Percentiles rank a stretch among this genome's conserved stretches.
phyloP scores from a whole-genome alignment of 305 asterid genomes.

The Plantago lanceolata region DNA sequence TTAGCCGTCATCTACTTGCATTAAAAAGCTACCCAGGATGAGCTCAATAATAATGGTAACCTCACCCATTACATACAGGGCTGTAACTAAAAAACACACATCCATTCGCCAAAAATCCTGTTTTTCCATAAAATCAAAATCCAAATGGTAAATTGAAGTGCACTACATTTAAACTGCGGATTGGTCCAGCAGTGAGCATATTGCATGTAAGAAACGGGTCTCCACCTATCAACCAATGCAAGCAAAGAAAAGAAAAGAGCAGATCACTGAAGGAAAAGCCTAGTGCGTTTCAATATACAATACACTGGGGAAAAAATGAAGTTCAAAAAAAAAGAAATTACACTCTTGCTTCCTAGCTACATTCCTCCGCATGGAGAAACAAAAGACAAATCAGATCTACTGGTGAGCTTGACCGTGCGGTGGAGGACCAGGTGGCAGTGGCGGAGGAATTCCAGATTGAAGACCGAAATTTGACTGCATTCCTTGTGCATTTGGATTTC shows the following conservation, averaged over 20 bases:
- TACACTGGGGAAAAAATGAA: constrained; percentile 17
- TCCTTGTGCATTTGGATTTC: constrained; percentile 65
- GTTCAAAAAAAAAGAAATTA: neutral
- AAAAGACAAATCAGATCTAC: constrained; percentile 32
- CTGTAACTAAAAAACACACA: too few species aligned
- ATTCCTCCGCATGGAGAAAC: neutral
- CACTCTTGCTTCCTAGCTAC: neutral
- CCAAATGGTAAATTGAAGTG: neutral
- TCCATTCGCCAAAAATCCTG: too few species aligned
- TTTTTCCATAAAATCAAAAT: too few species aligned
- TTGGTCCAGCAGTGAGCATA: neutral
- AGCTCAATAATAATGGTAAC: too few species aligned
- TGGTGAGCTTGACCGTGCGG: constrained; percentile 78
- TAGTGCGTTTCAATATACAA: constrained; percentile 21
- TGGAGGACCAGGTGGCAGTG: constrained; percentile 96
- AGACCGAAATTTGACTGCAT: constrained; percentile 59
- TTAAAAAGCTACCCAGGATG: too few species aligned
- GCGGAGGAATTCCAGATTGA: constrained; percentile 79
- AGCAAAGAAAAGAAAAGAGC: neutral
- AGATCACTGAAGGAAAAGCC: neutral
- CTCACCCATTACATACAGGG: too few species aligned
- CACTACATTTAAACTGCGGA: neutral
- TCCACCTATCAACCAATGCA: neutral
- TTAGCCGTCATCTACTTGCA: too few species aligned
- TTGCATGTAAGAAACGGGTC: neutral